These are phyloP conservation scores for Xylaria grammica DNA, from an alignment of 495 filamentous ascomycete species.

Conservation along the genomic window DNA sequence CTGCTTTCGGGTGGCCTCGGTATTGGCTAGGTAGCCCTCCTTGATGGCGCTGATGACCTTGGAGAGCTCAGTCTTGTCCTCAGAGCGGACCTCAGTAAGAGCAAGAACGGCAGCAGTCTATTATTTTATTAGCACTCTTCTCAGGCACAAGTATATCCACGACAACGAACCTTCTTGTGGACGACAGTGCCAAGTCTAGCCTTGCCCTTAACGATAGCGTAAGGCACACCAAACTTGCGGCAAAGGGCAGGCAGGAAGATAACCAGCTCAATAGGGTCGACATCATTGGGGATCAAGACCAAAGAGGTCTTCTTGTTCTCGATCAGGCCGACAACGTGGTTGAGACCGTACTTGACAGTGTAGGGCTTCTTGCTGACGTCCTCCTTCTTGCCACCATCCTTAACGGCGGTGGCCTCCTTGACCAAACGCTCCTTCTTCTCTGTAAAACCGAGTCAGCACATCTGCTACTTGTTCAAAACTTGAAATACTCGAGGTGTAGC, in stretches of 20 bases:
- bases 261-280: slow-evolving; percentile 99
- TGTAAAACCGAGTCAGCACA: background rate
- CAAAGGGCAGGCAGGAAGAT: slow-evolving; percentile 98
- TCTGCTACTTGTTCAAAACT: background rate
- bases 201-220: slow-evolving; percentile 99
- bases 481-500: background rate
- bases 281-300: slow-evolving; percentile 98
- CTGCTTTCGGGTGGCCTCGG: slow-evolving; percentile 87
- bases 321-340: slow-evolving; percentile 99
- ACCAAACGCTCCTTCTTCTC: slow-evolving; percentile 99
- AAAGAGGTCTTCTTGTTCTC: slow-evolving; percentile 99
- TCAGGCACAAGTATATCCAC: background rate
- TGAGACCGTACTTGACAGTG: slow-evolving; percentile 98
- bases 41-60: slow-evolving; percentile 97
- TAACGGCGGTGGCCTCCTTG: slow-evolving; percentile 95
- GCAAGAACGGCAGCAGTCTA: slow-evolving; percentile 96
- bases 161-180: slow-evolving; percentile 86
- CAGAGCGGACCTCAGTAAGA: slow-evolving; percentile 91
- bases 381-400: slow-evolving; percentile 99
- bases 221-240: slow-evolving; percentile 99
- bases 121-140: background rate
- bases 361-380: slow-evolving; percentile 99
- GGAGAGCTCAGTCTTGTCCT: slow-evolving; percentile 96
- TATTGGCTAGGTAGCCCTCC: slow-evolving; percentile 96
- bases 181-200: slow-evolving; percentile 97